Conservation (phyloP, 495 filamentous ascomycete species). For the Endocarpon pusillum region DNA sequence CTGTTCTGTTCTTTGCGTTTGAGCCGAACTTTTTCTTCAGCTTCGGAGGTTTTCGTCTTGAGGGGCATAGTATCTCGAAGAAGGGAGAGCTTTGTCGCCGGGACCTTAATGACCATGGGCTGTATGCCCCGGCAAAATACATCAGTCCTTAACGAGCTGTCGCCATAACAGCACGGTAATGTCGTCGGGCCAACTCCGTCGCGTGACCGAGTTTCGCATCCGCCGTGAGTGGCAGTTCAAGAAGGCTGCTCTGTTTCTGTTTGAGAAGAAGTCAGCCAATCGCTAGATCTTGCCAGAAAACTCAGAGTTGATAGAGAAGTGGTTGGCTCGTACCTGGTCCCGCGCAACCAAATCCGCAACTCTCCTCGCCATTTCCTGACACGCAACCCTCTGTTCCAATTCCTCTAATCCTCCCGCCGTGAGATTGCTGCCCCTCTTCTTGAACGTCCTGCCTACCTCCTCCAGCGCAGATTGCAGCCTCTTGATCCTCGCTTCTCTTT, state of each 20-base stretch:
- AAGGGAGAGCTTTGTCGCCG: too few species aligned
- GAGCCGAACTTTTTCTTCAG: too few species aligned
- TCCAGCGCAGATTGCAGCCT: slow-evolving; percentile 47
- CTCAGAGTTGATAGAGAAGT: slow-evolving; percentile 1
- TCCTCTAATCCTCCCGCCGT: slow-evolving; percentile 30
- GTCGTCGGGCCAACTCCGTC: too few species aligned
- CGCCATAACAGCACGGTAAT: too few species aligned
- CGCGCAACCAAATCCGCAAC: slow-evolving; percentile 43
- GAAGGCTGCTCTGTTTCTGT: slow-evolving; percentile 29
- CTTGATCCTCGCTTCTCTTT: slow-evolving; percentile 28
- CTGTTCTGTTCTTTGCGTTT: too few species aligned
- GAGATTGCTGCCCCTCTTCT: slow-evolving; percentile 22
- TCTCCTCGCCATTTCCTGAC: slow-evolving; percentile 44
- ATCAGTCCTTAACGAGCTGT: too few species aligned
- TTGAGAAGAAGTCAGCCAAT: slow-evolving; percentile 15
- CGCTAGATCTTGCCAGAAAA: not conserved
- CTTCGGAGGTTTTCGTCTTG: too few species aligned
- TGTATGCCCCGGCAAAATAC: too few species aligned
- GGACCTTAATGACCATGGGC: too few species aligned
- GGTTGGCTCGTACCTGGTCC: slow-evolving; percentile 24
- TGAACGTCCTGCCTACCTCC: slow-evolving; percentile 38
- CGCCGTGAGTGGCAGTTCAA: slow-evolving; percentile 53
- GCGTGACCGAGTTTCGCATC: too few species aligned
- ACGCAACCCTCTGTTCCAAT: slow-evolving; percentile 66
- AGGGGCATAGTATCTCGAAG: too few species aligned